These are phyloP conservation scores for Fusarium proliferatum DNA, from an alignment of 2,329 filamentous ascomycete genomes.

Conservation along the genomic window DNA sequence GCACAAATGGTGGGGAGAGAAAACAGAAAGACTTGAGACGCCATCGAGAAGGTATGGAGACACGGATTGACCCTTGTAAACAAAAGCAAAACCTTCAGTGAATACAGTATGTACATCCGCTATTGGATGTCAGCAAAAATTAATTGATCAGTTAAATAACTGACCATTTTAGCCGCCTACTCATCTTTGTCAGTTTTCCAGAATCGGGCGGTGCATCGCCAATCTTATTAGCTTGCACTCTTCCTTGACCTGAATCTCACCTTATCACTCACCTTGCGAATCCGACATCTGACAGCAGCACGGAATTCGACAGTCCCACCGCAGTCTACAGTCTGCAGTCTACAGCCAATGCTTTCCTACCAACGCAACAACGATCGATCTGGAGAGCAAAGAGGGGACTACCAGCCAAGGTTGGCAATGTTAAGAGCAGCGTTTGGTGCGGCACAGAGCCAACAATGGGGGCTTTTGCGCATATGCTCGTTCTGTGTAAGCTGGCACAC, in stretches of 20 bases:
- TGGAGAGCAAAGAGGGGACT: slow-evolving; percentile 13
- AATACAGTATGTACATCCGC: neutral
- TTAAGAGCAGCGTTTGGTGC: slow-evolving; percentile 4
- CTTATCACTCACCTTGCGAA: slow-evolving; percentile 27
- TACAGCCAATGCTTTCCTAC: slow-evolving; percentile 8
- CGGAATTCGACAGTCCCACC: slow-evolving; percentile 6
- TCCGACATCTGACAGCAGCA: slow-evolving; percentile 22
- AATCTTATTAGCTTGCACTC: slow-evolving; percentile 30
- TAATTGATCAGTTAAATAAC: neutral
- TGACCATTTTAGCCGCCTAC: neutral
- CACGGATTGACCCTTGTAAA: slow-evolving; percentile 33
- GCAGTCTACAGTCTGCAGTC: neutral
- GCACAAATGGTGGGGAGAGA: slow-evolving; percentile 20
- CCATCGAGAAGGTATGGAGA: slow-evolving; percentile 36
- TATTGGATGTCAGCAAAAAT: neutral
- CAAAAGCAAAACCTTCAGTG: neutral
- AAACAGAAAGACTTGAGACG: slow-evolving; percentile 23
- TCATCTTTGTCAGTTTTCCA: slow-evolving; percentile 29
- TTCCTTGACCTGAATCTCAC: slow-evolving; percentile 27
- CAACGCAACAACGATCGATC: slow-evolving; percentile 25
- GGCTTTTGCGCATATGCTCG: neutral
- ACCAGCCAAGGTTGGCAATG: neutral
- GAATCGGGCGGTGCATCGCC: slow-evolving; percentile 37
- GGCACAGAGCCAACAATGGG: slow-evolving; percentile 3
- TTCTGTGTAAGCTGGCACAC: neutral